Base-by-base conservation (phyloP, 2,329 filamentous ascomycete species). In the Myriosclerotinia curreyana region DNA sequence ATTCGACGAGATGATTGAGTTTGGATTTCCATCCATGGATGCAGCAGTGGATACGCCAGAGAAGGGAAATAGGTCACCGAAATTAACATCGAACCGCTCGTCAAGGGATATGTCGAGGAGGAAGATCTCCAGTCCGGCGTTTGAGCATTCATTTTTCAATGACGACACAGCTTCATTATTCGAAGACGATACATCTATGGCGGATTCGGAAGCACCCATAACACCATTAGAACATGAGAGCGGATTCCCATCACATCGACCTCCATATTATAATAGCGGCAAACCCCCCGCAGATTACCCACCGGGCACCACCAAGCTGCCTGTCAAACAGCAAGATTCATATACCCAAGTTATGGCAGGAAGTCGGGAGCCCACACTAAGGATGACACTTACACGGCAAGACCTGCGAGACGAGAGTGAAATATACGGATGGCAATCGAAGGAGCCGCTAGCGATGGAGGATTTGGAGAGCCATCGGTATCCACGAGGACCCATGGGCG, bases 1-100 rank as follows among this genome's bases (percentile, higher is more conserved):
- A 74, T 98, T 98, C 71, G 94, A 98, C 74, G 94, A 98, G 76
- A 92, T 91, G 1, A 85, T 98, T 60, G 91, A 96, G 74, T 97
- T 96, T 76, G 94, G 94, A 0, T 98, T 97, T 71, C 92, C 92
- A 0, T 86, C 88, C 0, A 80, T 80, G 44, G 82, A 86, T 42
- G 76, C 71, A 9, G 67, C 77, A 25, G 69, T 74, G 3, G 70
- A 77, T n/a, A 71, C 70, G 1, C 67, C 75, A 3, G 71, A 75
- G 28, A 73, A 75, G 11, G 76, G 77, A 17, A 68, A 73, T 46
- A 71, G 65, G 55, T 64, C 68, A 14, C 68, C 69, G 7, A 66
- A 55, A 38, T 65, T 68, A n/a, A 28, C 53, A 14, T 72, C 71
- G 34, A 70, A 56, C 46, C 56, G 51, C 8, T 40, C 42, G 14